phyloP scores from a whole-genome alignment of 1,284 basidiomycete genomes.

The Leccinum pachyderme region DNA sequence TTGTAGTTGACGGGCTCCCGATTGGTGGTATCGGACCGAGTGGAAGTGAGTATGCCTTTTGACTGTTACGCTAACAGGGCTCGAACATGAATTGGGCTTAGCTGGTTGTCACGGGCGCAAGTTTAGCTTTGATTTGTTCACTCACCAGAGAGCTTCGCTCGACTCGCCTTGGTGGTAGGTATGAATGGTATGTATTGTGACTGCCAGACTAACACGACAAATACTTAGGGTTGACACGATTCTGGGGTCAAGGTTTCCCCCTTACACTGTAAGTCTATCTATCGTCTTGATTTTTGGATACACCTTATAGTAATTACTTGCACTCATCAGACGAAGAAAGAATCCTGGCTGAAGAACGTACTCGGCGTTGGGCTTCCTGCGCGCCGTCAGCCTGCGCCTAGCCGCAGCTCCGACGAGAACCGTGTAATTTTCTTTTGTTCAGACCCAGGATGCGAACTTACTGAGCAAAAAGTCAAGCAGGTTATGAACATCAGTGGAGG shows the following conservation, averaged over 20 bases:
- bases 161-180: conserved; percentile 64
- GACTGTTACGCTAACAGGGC: not conserved
- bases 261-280: conserved; percentile 50
- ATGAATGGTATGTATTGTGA: not conserved
- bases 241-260: conserved; percentile 60
- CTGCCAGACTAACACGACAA: not conserved
- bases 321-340: conserved; percentile 23
- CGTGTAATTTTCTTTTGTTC: conserved; percentile 10
- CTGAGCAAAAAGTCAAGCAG: conserved; percentile 18
- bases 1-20: conserved; percentile 59
- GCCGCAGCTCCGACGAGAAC: not conserved
- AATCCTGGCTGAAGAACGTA: conserved; percentile 15
- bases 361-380: conserved; percentile 24
- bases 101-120: conserved; percentile 66
- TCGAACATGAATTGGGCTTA: conserved; percentile 22
- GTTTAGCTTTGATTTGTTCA: conserved; percentile 67
- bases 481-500: not conserved
- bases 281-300: not conserved
- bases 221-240: conserved; percentile 53
- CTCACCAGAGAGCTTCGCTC: conserved; percentile 59
- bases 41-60: conserved; percentile 50
- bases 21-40: conserved; percentile 75
- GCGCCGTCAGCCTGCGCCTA: not conserved
- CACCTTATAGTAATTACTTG: not conserved
- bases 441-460: not conserved